phyloP scores from a whole-genome alignment of 108 stramenopile species.

The Cyclotella kingstonii region DNA sequence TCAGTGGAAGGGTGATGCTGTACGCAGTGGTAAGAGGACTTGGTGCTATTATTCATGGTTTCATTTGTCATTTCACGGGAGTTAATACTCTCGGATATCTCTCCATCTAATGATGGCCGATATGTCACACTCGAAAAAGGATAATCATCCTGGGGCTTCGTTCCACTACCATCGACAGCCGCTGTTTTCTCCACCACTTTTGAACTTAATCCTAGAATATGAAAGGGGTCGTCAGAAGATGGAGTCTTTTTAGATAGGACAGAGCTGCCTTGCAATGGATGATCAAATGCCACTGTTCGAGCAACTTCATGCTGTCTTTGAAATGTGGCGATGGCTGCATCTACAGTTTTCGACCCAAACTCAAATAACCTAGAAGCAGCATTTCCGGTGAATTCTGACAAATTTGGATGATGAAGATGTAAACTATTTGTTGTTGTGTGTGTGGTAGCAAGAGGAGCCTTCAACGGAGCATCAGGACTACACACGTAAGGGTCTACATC shows the following conservation, averaged over 20 bases:
- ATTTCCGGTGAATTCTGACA: constrained; percentile 15
- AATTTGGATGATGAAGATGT: constrained; percentile 6
- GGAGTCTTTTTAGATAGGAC: not conserved
- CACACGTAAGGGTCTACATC: not conserved
- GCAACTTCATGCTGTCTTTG: constrained; percentile 14
- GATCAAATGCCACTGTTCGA: not conserved
- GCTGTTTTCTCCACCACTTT: no score
- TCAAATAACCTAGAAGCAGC: constrained; percentile 14
- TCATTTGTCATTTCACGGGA: no score
- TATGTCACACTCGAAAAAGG: no score
- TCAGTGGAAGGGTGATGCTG: no score
- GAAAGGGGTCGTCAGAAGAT: no score
- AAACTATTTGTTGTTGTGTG: not conserved
- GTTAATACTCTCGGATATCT: no score
- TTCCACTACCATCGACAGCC: no score
- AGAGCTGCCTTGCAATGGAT: not conserved
- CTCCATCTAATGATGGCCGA: no score
- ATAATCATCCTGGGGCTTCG: no score
- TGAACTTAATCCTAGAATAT: no score
- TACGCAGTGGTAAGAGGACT: no score
- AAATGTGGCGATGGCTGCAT: constrained; percentile 4
- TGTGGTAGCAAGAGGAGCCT: not conserved
- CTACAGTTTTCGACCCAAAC: constrained; percentile 15
- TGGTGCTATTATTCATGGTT: no score
- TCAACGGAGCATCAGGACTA: not conserved